Conservation (phyloP, 75 land plant genomes). For the Pinus taeda region DNA sequence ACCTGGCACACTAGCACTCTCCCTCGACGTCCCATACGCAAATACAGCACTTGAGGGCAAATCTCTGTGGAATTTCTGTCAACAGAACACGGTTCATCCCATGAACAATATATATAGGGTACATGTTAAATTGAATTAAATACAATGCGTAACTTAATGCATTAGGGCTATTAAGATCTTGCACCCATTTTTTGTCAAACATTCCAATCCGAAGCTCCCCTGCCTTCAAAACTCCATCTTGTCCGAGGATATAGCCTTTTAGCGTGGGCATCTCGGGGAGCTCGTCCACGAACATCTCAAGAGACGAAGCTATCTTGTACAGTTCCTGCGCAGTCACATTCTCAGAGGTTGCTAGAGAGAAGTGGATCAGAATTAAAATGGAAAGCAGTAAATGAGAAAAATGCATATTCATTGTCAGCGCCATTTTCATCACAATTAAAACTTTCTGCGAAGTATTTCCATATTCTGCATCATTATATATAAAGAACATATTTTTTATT, state of each 20-base stretch:
- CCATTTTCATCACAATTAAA: too few relatives aligned
- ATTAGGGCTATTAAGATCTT: not conserved
- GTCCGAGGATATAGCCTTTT: slow-evolving; percentile 7
- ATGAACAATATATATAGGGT: too few relatives aligned
- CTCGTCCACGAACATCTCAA: slow-evolving; percentile 64
- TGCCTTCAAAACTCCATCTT: slow-evolving; percentile 25
- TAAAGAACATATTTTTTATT: too few relatives aligned
- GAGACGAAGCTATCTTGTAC: not conserved
- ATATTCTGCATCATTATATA: too few relatives aligned
- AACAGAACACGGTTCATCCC: too few relatives aligned
- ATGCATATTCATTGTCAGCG: too few relatives aligned
- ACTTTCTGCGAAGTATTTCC: too few relatives aligned
- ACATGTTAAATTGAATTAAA: too few relatives aligned
- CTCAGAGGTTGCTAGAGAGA: too few relatives aligned
- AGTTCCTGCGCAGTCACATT: not conserved
- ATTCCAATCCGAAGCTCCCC: slow-evolving; percentile 57
- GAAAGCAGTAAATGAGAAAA: too few relatives aligned
- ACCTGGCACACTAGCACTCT: slow-evolving; percentile 29
- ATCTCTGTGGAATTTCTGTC: slow-evolving; percentile 28
- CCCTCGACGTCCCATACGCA: slow-evolving; percentile 19
- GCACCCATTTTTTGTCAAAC: slow-evolving; percentile 70
- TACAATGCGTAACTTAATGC: too few relatives aligned
- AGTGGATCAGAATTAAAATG: too few relatives aligned
- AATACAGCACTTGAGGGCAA: slow-evolving; percentile 30
- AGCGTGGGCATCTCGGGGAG: slow-evolving; percentile 57